phyloP scores from a whole-genome alignment of 371 early-diverging fungal species.

The Apophysomyces trapeziformis region DNA sequence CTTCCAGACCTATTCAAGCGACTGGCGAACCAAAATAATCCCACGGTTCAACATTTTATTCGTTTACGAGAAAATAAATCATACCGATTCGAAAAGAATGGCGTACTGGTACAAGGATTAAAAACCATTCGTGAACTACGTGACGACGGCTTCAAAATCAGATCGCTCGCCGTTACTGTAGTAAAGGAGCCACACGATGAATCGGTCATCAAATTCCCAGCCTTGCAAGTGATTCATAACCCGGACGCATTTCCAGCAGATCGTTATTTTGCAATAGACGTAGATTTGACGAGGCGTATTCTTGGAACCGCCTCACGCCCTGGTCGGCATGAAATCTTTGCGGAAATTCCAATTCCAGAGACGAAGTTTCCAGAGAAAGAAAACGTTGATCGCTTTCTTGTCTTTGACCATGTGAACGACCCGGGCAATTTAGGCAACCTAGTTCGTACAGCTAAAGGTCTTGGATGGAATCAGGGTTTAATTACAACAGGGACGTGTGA shows the following conservation, averaged over 20 bases:
- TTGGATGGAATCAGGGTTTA: constrained; percentile 58
- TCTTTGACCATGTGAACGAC: constrained; percentile 60
- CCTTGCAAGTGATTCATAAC: constrained; percentile 31
- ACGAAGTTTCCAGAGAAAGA: constrained; percentile 18
- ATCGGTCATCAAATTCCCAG: constrained; percentile 39
- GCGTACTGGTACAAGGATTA: constrained; percentile 44
- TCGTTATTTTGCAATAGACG: constrained; percentile 37
- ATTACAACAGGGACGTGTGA: constrained; percentile 56
- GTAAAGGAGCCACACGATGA: constrained; percentile 29
- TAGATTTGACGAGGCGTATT: constrained; percentile 48
- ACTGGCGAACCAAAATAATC: constrained; percentile 29
- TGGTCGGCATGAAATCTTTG: constrained; percentile 47
- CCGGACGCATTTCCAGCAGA: constrained; percentile 42
- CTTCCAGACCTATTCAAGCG: constrained; percentile 35
- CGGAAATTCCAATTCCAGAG: constrained; percentile 40
- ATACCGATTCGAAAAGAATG: constrained; percentile 33
- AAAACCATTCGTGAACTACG: constrained; percentile 40
- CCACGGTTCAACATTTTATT: constrained; percentile 33
- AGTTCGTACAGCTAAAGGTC: constrained; percentile 55
- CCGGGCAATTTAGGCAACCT: constrained; percentile 61
- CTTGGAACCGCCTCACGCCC: constrained; percentile 57
- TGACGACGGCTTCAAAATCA: constrained; percentile 31
- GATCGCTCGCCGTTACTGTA: constrained; percentile 44
- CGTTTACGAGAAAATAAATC: constrained; percentile 38
- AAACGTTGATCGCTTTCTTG: constrained; percentile 36